These are phyloP conservation scores for Rhizoclosmatium sp. DNA, from an alignment of 192 early-diverging fungal genomes.

Conservation along the genomic window DNA sequence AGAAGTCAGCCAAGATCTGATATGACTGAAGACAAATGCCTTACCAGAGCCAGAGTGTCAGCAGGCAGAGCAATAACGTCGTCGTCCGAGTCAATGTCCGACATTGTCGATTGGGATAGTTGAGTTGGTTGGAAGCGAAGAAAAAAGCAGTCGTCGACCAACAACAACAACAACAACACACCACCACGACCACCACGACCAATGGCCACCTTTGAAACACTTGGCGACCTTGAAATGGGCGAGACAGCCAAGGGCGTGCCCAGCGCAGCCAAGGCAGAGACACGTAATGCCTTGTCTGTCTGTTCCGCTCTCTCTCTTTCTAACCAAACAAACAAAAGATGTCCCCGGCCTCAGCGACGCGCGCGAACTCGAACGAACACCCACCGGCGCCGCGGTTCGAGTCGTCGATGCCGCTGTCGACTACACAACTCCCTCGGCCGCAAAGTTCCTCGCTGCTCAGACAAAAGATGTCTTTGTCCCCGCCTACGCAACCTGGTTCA, in stretches of 20 bases:
- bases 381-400: slow-evolving; percentile 7
- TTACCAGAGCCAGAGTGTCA: slow-evolving; percentile 35
- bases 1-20: not conserved
- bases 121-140: too few species aligned
- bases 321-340: too few species aligned
- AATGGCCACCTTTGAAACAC: too few species aligned
- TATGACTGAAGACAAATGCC: not conserved
- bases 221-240: too few species aligned
- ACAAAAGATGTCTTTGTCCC: slow-evolving; percentile 66
- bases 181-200: too few species aligned
- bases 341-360: slow-evolving; percentile 2
- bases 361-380: slow-evolving; percentile 7
- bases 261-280: too few species aligned
- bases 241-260: too few species aligned
- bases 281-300: too few species aligned
- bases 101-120: too few species aligned
- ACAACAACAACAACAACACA: too few species aligned
- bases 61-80: slow-evolving; percentile 29
- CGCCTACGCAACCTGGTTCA: slow-evolving; percentile 95
- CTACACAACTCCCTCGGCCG: slow-evolving; percentile 26
- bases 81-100: slow-evolving; percentile 12
- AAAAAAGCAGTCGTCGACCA: too few species aligned
- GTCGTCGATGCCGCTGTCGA: slow-evolving; percentile 5
- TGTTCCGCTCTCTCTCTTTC: too few species aligned
- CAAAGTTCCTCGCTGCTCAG: slow-evolving; percentile 30